Percentiles rank a stretch among this genome's conserved stretches.
Evolutionary conservation across 1,284 basidiomycete species (phyloP).

Genomic region (Cryptococcus amylolentus): DNA sequence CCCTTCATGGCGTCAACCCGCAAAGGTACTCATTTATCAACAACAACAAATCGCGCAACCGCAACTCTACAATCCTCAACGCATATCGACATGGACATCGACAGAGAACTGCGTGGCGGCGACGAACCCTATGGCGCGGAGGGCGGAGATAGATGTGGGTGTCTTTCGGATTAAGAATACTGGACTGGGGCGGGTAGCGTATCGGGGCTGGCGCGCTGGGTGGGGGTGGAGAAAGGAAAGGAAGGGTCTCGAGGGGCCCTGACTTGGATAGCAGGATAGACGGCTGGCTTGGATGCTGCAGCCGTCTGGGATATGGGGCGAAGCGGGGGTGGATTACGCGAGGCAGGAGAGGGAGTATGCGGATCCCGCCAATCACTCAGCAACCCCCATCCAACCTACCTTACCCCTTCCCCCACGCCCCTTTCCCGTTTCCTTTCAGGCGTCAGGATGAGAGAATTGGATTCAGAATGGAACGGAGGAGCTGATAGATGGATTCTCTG

Average conservation of each 20-base stretch:
- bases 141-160: slow-evolving; percentile 24
- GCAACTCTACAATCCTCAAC: not conserved
- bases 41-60: not conserved
- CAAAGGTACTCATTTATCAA: not conserved
- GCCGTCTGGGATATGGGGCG: not conserved
- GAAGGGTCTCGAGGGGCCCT: not conserved
- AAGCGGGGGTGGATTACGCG: not conserved
- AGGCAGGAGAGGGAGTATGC: not conserved
- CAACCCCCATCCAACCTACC: not conserved
- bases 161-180: slow-evolving; percentile 8
- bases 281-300: not conserved
- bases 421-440: not conserved
- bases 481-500: slow-evolving; percentile 15
- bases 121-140: slow-evolving; percentile 32
- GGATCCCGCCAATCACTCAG: not conserved
- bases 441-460: not conserved
- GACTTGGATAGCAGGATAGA: not conserved
- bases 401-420: not conserved
- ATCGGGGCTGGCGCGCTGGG: too few relatives aligned
- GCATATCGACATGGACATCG: slow-evolving; percentile 33
- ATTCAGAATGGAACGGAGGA: slow-evolving; percentile 5
- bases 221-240: not conserved
- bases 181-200: slow-evolving; percentile 6
- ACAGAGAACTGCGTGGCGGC: slow-evolving; percentile 33
- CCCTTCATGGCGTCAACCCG: not conserved